These are phyloP conservation scores for Trichophyton simii DNA, from an alignment of 2,329 filamentous ascomycete species.

Conservation along the genomic window DNA sequence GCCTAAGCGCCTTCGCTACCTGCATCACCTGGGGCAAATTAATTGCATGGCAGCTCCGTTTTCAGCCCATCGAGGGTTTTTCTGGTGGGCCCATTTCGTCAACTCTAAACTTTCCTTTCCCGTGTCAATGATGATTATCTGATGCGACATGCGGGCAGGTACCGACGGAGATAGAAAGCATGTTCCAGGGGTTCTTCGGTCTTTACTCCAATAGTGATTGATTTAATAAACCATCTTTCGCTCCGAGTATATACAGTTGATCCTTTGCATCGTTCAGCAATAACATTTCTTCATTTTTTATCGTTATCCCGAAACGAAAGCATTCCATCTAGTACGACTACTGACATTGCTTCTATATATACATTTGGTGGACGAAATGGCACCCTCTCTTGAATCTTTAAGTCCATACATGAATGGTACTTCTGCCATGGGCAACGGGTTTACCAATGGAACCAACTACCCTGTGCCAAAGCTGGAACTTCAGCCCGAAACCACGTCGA, in stretches of 20 bases:
- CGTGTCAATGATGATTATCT: background rate
- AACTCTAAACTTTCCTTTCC: background rate
- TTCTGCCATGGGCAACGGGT: background rate
- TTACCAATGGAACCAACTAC: background rate
- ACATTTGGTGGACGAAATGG: background rate
- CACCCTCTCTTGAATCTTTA: background rate
- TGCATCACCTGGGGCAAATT: background rate
- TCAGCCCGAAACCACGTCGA: background rate
- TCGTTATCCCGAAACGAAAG: background rate
- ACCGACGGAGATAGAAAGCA: background rate
- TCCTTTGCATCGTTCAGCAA: background rate
- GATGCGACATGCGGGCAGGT: background rate
- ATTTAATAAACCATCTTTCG: constrained; percentile 1
- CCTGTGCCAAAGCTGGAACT: background rate
- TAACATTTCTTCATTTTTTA: background rate
- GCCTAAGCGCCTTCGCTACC: background rate
- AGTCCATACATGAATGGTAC: background rate
- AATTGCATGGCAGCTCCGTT: background rate
- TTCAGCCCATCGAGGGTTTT: background rate
- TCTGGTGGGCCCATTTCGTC: background rate
- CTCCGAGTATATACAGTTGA: background rate
- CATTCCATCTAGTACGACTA: background rate
- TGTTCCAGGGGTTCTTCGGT: background rate
- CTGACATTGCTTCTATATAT: background rate
- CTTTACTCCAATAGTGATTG: background rate